Evolutionary conservation across 1,284 basidiomycete species (phyloP), one percentile per base, ranked within the genome.

Genomic region (Moesziomyces aphidis): DNA sequence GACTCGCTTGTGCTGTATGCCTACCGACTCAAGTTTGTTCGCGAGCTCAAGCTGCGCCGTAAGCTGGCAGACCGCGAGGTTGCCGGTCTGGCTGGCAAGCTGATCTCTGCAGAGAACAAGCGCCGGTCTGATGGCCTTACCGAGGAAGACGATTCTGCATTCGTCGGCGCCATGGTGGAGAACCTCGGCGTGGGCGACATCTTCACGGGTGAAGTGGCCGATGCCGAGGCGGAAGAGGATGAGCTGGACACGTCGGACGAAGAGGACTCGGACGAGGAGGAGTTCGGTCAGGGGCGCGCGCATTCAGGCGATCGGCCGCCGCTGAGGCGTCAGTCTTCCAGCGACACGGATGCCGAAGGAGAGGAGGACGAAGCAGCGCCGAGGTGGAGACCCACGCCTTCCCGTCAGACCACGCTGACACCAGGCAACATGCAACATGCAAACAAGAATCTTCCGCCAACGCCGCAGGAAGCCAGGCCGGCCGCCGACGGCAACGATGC

Each of bases 201-300:
- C 43, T 78, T 82, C 36, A 73, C 72, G 7, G 79, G 78, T n/a
- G 78, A 82, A 48, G 70, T 77, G 8, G 76, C 78, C 4, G 78
- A 83, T 45, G 77, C 76, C 9, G 81, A 81, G 48, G 79, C 80
- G n/a, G 80, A 73, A 42, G 81, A 81, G 55, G 69, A 73, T n/a
- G 77, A 79, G 49, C 39, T 73, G 24, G 73, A 73, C 31, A 74
- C 74, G 4, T 68, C 64, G 23, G 78, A 80, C 23, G 77, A 79
- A 19, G 76, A 76, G 6, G 65, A 49, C 26, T 86, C 86, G 34
- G 87, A 88, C 17, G 86, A 84, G 19, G 83, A 86, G 5, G 82
- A 85, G 19, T 81, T 62, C 53, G 86, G 81, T 3, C 26, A 45
- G 31, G 57, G 55, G 4, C 24, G 28, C 23, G 58, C 36, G 76